These are phyloP conservation scores for Cyanidiococcus yangmingshanensis DNA, from an alignment of 23 red algal species.

Conservation along the genomic window DNA sequence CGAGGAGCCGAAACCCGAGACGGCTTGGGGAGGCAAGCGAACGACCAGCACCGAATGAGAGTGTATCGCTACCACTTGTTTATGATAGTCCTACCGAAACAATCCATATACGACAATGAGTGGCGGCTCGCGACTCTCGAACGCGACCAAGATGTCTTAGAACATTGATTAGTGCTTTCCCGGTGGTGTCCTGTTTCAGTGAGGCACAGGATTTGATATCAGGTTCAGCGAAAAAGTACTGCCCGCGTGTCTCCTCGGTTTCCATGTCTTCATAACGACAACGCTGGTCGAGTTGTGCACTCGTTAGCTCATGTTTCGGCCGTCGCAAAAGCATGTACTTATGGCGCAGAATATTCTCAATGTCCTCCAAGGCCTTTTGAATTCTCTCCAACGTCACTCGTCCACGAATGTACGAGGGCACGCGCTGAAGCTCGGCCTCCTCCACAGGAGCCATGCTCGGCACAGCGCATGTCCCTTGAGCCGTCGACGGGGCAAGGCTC, in stretches of 20 bases:
- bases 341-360: conserved; percentile 1
- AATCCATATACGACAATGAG: neutral
- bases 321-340: conserved; percentile 20
- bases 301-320: conserved; percentile 8
- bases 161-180: conserved; percentile 1
- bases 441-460: neutral
- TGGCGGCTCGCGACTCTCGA: conserved; percentile 12
- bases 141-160: neutral
- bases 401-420: conserved; percentile 14
- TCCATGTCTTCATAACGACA: conserved; percentile 12
- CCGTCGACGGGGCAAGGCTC: neutral
- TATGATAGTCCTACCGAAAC: no score
- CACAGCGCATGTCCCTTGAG: neutral
- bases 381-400: conserved; percentile 18
- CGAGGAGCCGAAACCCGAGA: no score
- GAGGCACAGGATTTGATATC: neutral
- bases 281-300: conserved; percentile 15
- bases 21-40: no score
- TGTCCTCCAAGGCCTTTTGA: conserved; percentile 3
- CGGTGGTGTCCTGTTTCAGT: conserved; percentile 13
- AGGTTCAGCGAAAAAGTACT: conserved; percentile 17
- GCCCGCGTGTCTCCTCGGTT: neutral
- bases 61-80: no score
- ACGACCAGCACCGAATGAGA: no score
- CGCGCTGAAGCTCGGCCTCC: neutral